A percentile compares a stretch with the other conserved stretches of the same genome.
phyloP scores from a whole-genome alignment of 1,284 basidiomycete species.

The Trichosporon faecale region DNA sequence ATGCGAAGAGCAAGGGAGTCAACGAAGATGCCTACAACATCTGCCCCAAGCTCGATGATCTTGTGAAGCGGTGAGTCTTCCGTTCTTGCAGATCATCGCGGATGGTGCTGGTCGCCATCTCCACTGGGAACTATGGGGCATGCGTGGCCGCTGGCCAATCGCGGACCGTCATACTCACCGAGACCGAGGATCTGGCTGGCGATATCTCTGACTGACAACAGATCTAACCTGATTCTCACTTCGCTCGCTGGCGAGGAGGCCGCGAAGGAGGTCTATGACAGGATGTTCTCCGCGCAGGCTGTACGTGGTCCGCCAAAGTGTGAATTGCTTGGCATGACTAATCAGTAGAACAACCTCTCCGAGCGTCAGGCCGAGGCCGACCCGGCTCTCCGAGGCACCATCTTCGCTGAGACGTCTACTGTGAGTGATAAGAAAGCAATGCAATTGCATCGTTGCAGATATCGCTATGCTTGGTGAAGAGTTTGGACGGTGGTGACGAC shows the following conservation, averaged over 20 bases:
- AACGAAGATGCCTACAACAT: constrained; percentile 38
- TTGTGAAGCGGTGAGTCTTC: constrained; percentile 42
- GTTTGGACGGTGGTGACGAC: not conserved
- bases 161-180: not conserved
- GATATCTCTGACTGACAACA: constrained; percentile 37
- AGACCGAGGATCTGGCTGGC: not conserved
- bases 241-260: constrained; percentile 70
- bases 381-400: constrained; percentile 53
- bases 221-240: constrained; percentile 75
- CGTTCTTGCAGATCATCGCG: too few species aligned
- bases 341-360: not conserved
- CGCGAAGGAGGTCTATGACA: constrained; percentile 65
- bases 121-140: not conserved
- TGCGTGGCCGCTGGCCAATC: not conserved
- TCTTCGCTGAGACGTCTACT: constrained; percentile 78
- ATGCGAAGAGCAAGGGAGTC: constrained; percentile 34
- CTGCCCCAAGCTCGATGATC: constrained; percentile 40
- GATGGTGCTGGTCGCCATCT: not conserved
- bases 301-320: constrained; percentile 35
- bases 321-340: not conserved
- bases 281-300: constrained; percentile 62
- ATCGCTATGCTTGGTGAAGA: not conserved
- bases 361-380: not conserved
- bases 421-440: constrained; percentile 53
- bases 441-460: too few species aligned